Evolutionary conservation across 805 yeast species (phyloP).

Genomic region (Hanseniaspora vineae): DNA sequence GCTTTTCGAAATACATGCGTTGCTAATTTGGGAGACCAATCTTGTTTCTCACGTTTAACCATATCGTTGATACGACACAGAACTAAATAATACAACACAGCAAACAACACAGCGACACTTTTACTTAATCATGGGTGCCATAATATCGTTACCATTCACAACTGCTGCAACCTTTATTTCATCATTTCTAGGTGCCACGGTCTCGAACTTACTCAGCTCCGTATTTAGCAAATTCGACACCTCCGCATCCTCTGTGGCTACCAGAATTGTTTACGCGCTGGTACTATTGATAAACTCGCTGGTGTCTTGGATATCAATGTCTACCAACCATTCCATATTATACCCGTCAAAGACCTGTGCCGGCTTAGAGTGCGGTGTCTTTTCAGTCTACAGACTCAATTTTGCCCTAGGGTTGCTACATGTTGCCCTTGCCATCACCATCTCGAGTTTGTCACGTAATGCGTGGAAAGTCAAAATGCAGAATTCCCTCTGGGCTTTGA

Average conservation of each 20-base stretch:
- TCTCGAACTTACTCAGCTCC: slow-evolving; percentile 51
- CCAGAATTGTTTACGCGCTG: slow-evolving; percentile 77
- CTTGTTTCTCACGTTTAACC: no score
- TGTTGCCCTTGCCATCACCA: slow-evolving; percentile 48
- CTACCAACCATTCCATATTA: slow-evolving; percentile 65
- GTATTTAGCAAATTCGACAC: slow-evolving; percentile 43
- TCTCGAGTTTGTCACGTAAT: slow-evolving; percentile 65
- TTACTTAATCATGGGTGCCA: slow-evolving; percentile 41
- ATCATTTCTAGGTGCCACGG: slow-evolving; percentile 72
- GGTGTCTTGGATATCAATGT: slow-evolving; percentile 76
- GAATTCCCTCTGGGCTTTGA: slow-evolving; percentile 84
- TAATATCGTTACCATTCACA: slow-evolving; percentile 58
- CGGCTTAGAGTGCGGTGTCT: slow-evolving; percentile 82
- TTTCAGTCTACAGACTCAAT: slow-evolving; percentile 85
- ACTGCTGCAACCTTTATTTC: slow-evolving; percentile 50
- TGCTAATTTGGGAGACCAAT: no score
- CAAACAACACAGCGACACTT: not conserved
- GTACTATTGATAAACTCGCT: slow-evolving; percentile 66
- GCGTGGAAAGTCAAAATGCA: slow-evolving; percentile 71
- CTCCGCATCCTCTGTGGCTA: slow-evolving; percentile 63
- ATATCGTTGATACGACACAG: no score
- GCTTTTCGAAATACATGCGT: no score
- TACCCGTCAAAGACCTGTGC: slow-evolving; percentile 70
- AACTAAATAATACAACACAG: not conserved
- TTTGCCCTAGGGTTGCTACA: slow-evolving; percentile 79